Base-by-base conservation (phyloP, 495 filamentous ascomycete genomes). In the Parathielavia appendiculata region DNA sequence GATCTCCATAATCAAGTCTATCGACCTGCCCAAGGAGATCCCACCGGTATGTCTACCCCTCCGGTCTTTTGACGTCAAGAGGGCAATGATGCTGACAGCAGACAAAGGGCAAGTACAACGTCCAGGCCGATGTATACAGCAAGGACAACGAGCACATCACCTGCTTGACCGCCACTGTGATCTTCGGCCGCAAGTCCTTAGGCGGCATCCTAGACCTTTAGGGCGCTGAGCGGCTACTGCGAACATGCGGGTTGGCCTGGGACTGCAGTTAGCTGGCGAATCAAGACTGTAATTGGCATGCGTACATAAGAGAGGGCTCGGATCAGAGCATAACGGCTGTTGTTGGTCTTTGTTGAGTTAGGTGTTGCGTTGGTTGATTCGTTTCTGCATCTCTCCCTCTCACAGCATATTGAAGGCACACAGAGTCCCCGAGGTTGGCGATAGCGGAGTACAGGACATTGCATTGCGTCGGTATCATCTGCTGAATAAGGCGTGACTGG, bases 21-120 rank as follows among this genome's bases (percentile, higher is more conserved):
- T 97, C 34, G 83, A 93, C 8, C 72, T 99, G 59, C 93, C 93
- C 52, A 85, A 82, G 63, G 80, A 91, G 72, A 90, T 99, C 60
- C 93, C 93, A 63, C 88, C 90, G 49, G 92, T 96, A 83, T 65
- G 89, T 22, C 76, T 56, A 38, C 26, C n/a, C 16, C 26, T 6
- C 23, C 36, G 20, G 3, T 19, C 11, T 12, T 36, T 10, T n/a
- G 20, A 26, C 22, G 14, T 36, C 7, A 23, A 19, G 32, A 38
- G 11, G 23, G 2, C 51, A 41, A 39, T 54, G 40, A 38, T 59
- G 13, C 52, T 57, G 22, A 62, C 45, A 20, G 13, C 7, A 43
- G 20, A 12, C 60, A 55, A 62, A 96, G 92, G 93, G 93, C 69
- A 89, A 81, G 66, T 98, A 97, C 79, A 86, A 80, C 32, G 93